Evolutionary conservation across 1,284 basidiomycete species (phyloP), one percentile per base, ranked within the genome.

Genomic region (Moniliella sp.): DNA sequence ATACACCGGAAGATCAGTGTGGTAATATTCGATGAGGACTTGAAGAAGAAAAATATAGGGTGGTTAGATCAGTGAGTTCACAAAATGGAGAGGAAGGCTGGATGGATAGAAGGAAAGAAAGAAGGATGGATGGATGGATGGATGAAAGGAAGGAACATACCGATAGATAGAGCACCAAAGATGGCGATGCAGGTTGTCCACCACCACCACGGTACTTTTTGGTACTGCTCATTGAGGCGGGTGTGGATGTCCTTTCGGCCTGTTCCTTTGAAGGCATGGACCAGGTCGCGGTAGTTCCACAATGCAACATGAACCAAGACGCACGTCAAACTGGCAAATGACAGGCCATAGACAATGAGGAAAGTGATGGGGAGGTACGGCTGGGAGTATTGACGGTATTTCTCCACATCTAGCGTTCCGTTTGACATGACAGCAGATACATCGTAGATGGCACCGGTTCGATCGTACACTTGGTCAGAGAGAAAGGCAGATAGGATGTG

Each of bases 91-190:
- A n/a, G n/a, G n/a, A n/a, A n/a, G n/a, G n/a, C n/a, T n/a, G n/a
- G n/a, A n/a, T n/a, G n/a, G n/a, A n/a, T n/a, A n/a, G n/a, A n/a
- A n/a, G n/a, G n/a, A n/a, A n/a, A n/a, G n/a, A n/a, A n/a, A n/a
- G n/a, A n/a, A n/a, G n/a, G 60, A 0, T 67, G 66, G 27, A 80
- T 62, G 33, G 70, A 66, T 51, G 81, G 76, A 54, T 83, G 82
- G 34, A 78, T 78, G 53, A 81, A 75, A n/a, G 80, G 80, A 48
- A 75, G 74, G 31, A 82, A 67, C 67, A 82, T 78, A 41, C 76
- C 73, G 30, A 74, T 62, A 2, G 80, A 80, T 30, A 84, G 47
- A 12, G 74, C 37, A 30, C 71, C 34, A 27, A 78, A 74, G 11
- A 71, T 43, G 0, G 53, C 23, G 0, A 53, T 47, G 40, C 71